Evolutionary conservation across 2,329 filamentous ascomycete genomes (phyloP).

Genomic region (Setomelanomma holmii): DNA sequence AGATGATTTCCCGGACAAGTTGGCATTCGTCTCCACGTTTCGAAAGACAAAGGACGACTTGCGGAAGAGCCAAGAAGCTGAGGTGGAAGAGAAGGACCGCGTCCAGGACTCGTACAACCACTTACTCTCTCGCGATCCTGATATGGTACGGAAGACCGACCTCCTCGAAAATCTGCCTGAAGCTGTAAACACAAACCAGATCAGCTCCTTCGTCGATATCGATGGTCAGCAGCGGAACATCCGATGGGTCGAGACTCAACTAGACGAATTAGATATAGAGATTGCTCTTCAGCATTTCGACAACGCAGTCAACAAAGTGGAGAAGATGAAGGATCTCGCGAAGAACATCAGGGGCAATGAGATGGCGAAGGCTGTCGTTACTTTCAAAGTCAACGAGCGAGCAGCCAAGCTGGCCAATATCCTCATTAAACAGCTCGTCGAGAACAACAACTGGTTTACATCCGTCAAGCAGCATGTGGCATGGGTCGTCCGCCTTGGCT

Average conservation of each 20-base stretch:
- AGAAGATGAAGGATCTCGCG: slow-evolving; percentile 81
- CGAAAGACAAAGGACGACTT: slow-evolving; percentile 92
- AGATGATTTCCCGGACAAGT: slow-evolving; percentile 78
- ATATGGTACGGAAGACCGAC: slow-evolving; percentile 78
- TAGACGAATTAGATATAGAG: slow-evolving; percentile 95
- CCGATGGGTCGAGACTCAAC: slow-evolving; percentile 92
- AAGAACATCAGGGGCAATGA: slow-evolving; percentile 83
- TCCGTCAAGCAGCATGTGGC: slow-evolving; percentile 81
- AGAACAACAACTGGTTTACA: slow-evolving; percentile 76
- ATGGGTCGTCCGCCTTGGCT: slow-evolving; percentile 87
- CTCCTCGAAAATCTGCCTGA: slow-evolving; percentile 76
- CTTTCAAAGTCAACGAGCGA: slow-evolving; percentile 86
- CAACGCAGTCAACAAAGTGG: slow-evolving; percentile 80
- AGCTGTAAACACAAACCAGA: slow-evolving; percentile 72
- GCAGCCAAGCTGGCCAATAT: slow-evolving; percentile 78
- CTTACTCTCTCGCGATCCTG: slow-evolving; percentile 79
- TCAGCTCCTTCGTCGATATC: slow-evolving; percentile 85
- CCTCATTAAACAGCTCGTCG: slow-evolving; percentile 77
- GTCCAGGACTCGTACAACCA: slow-evolving; percentile 85
- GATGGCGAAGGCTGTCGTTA: slow-evolving; percentile 90
- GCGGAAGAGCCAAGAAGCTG: slow-evolving; percentile 81
- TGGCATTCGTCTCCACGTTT: slow-evolving; percentile 82
- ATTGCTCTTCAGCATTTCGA: slow-evolving; percentile 92
- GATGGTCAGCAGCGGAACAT: slow-evolving; percentile 97
- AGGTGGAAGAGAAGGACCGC: slow-evolving; percentile 86